Evolutionary conservation across 2,329 filamentous ascomycete species (phyloP).

Genomic region (Penicillium sp.): DNA sequence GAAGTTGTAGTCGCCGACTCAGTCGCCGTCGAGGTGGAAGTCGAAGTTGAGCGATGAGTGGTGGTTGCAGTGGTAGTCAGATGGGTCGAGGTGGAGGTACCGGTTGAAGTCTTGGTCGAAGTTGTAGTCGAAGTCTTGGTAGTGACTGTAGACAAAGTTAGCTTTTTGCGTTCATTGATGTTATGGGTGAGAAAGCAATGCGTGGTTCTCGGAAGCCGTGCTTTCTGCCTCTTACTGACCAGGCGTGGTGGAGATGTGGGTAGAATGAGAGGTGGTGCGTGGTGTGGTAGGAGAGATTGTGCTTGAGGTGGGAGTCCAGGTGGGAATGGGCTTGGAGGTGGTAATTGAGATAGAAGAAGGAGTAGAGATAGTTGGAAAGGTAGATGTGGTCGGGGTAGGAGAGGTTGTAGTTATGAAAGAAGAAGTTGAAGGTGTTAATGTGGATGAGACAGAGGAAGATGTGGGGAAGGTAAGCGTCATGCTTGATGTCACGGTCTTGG

Average conservation of each 20-base stretch:
- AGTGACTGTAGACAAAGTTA: constrained; percentile 13
- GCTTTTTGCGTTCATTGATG: background rate
- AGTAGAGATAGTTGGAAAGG: constrained; percentile 8
- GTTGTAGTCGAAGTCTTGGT: constrained; percentile 4
- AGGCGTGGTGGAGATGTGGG: constrained; percentile 15
- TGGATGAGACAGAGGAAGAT: constrained; percentile 13
- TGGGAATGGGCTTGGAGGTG: background rate
- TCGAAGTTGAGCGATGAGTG: constrained; percentile 17
- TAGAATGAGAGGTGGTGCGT: constrained; percentile 1
- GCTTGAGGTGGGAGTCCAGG: constrained; percentile 7
- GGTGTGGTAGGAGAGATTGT: background rate
- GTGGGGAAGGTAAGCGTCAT: constrained; percentile 9
- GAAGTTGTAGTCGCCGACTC: constrained; percentile 21
- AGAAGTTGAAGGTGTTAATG: constrained; percentile 20
- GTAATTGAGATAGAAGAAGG: constrained; percentile 4
- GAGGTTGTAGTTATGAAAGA: constrained; percentile 20
- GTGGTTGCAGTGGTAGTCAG: constrained; percentile 20
- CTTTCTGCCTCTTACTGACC: constrained; percentile 27
- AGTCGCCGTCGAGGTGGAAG: constrained; percentile 22
- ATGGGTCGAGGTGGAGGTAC: constrained; percentile 17
- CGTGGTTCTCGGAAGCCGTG: constrained; percentile 13
- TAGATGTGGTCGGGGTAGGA: constrained; percentile 9
- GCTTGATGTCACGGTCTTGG: background rate
- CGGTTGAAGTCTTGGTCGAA: constrained; percentile 2
- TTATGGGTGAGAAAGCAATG: background rate